A percentile compares a stretch with the other conserved stretches of the same genome.
Conservation (phyloP, 768 basidiomycete species). For the Cantharellus cinnabarinus region DNA sequence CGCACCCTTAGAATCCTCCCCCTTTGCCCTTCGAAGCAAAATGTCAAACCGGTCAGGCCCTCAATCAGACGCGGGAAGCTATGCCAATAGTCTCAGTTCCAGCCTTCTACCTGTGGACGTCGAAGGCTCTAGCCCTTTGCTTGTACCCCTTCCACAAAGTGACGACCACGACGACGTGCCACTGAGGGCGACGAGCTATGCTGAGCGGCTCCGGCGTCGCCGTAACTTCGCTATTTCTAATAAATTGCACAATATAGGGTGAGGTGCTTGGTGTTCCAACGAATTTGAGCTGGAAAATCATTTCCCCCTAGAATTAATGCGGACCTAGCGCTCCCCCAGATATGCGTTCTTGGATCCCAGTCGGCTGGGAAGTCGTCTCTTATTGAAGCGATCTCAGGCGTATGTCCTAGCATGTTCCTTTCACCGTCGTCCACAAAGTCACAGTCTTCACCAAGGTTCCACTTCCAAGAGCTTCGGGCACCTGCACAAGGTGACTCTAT, state of each 20-base stretch:
- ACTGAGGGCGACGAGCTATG: no score
- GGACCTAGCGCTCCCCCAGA: constrained; percentile 53
- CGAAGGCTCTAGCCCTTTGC: no score
- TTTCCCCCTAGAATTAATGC: neutral
- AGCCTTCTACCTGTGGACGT: no score
- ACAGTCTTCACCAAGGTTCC: constrained; percentile 23
- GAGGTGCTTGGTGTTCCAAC: neutral
- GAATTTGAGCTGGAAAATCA: neutral
- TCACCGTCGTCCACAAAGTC: neutral
- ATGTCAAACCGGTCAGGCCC: no score
- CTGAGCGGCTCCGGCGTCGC: neutral
- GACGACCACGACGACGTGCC: no score
- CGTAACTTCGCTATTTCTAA: neutral
- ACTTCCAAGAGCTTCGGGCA: constrained; percentile 49
- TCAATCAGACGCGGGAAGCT: no score
- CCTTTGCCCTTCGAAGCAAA: no score
- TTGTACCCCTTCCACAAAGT: no score
- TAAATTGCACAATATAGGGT: neutral
- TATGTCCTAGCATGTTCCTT: neutral
- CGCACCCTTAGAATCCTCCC: no score
- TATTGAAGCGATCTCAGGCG: constrained; percentile 46
- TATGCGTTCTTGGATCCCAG: constrained; percentile 53
- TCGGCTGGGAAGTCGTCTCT: constrained; percentile 60
- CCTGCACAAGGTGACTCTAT: constrained; percentile 40
- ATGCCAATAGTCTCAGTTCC: no score